Percentiles rank a stretch among this genome's conserved stretches.
Evolutionary conservation across 2,329 filamentous ascomycete species (phyloP).

Genomic region (Trichoderma sp.): DNA sequence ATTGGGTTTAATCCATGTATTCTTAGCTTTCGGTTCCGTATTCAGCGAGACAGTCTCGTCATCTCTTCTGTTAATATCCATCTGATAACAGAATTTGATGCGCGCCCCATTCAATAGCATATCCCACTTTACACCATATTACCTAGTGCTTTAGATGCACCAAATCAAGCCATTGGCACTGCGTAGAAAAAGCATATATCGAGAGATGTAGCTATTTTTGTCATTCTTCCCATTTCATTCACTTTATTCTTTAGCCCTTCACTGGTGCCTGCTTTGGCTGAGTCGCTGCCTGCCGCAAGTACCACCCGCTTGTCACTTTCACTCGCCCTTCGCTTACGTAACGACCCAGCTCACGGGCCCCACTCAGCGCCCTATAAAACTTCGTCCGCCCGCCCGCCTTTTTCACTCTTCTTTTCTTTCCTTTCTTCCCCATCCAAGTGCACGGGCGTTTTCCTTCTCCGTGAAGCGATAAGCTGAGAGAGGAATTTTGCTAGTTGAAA

Average conservation of each 20-base stretch:
- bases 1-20: not conserved
- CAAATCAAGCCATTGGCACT: not conserved
- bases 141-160: not conserved
- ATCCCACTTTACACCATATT: not conserved
- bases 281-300: not conserved
- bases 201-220: not conserved
- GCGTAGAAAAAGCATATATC: no score
- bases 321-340: conserved; percentile 7
- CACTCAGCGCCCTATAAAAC: conserved; percentile 33
- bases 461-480: conserved; percentile 68
- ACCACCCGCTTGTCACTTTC: not conserved
- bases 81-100: not conserved
- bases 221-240: not conserved
- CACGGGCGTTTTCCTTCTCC: conserved; percentile 63
- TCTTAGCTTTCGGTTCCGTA: not conserved
- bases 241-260: not conserved
- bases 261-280: not conserved
- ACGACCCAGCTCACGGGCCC: not conserved
- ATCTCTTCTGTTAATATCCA: not conserved
- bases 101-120: not conserved
- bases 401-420: conserved; percentile 38
- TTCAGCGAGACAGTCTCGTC: not conserved
- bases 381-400: conserved; percentile 21
- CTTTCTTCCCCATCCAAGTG: conserved; percentile 56
- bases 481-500: conserved; percentile 89